Conservation (phyloP, 129 eudicot genomes). For the Heracleum sosnowskyi region DNA sequence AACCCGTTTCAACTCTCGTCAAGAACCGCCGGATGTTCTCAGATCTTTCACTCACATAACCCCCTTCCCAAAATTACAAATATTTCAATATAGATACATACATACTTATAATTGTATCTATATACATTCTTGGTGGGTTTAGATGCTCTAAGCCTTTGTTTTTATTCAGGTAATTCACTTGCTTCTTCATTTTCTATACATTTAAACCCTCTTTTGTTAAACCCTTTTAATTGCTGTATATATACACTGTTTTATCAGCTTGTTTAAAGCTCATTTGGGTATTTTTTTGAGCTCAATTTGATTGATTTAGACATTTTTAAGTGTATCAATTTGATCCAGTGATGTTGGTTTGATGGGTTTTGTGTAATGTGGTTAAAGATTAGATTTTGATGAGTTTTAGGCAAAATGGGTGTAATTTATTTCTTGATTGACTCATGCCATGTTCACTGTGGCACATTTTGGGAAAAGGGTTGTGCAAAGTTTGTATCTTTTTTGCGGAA, state of each 20-base stretch:
- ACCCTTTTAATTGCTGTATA: neutral
- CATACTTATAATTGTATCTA: too few species aligned
- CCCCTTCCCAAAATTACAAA: neutral
- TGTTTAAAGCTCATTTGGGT: neutral
- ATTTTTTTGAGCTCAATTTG: neutral
- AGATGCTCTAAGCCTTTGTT: neutral
- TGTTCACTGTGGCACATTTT: slow-evolving; percentile 51
- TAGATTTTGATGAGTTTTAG: slow-evolving; percentile 13
- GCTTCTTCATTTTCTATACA: neutral
- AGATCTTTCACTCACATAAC: neutral
- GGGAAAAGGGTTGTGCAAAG: slow-evolving; percentile 36
- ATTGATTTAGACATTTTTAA: neutral
- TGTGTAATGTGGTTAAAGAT: slow-evolving; percentile 14
- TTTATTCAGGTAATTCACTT: neutral
- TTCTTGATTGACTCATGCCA: slow-evolving; percentile 26
- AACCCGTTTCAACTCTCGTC: neutral
- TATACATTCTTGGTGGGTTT: neutral
- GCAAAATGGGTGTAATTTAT: slow-evolving; percentile 28
- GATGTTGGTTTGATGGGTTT: neutral
- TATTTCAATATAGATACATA: neutral
- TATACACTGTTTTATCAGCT: neutral
- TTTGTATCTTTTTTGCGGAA: slow-evolving; percentile 15
- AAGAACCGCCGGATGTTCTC: neutral
- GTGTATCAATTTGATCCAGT: neutral
- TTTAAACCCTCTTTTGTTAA: neutral